phyloP scores from a whole-genome alignment of 208 protist species.

The Acanthamoeba sp. region DNA sequence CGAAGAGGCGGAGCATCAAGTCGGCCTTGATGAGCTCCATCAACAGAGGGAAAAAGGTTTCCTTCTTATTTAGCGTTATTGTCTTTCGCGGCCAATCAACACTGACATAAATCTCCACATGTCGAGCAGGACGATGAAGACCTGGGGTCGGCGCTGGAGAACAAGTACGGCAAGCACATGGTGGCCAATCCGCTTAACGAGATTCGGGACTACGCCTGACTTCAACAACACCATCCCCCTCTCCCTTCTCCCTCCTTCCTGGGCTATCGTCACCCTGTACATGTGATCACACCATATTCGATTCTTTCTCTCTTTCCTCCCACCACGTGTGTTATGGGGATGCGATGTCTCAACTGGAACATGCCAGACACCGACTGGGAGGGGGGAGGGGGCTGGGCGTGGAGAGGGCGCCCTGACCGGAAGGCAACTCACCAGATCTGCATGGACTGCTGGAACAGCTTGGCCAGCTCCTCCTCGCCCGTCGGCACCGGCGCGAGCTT shows the following conservation, averaged over 20 bases:
- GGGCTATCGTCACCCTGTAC: neutral
- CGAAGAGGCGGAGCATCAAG: neutral
- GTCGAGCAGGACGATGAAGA: neutral
- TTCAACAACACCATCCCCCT: neutral
- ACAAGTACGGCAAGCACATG: constrained; percentile 15
- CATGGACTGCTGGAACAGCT: constrained; percentile 71
- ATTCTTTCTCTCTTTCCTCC: neutral
- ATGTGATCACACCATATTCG: neutral
- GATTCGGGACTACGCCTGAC: neutral
- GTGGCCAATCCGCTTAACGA: neutral
- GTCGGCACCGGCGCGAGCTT: constrained; percentile 78
- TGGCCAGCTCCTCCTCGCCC: constrained; percentile 53
- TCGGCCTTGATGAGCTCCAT: neutral
- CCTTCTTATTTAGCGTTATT: neutral
- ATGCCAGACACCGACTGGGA: too few species aligned
- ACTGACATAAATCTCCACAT: neutral
- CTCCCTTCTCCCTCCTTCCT: neutral
- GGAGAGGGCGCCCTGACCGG: too few species aligned
- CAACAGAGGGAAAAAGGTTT: neutral
- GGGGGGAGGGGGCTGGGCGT: too few species aligned
- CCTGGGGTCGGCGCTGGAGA: neutral
- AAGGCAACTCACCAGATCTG: constrained; percentile 76
- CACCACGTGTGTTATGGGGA: too few species aligned
- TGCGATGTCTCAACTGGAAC: too few species aligned
- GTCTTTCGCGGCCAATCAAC: neutral